These are phyloP conservation scores for Xylaria acuta DNA, from an alignment of 495 filamentous ascomycete genomes.

Conservation along the genomic window DNA sequence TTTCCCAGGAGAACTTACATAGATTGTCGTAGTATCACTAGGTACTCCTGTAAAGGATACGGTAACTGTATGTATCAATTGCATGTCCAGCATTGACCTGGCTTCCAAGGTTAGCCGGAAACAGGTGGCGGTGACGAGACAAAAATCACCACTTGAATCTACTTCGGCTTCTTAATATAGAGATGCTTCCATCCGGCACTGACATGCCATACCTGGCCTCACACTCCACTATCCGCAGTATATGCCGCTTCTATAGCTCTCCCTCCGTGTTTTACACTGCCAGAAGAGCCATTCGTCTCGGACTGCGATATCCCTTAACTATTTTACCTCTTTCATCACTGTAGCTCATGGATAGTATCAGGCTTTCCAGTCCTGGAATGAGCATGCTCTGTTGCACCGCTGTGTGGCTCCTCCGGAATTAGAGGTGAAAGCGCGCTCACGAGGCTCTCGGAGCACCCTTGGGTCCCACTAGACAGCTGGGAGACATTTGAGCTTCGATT, in stretches of 20 bases:
- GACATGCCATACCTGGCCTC: neutral
- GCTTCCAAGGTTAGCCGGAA: too few relatives aligned
- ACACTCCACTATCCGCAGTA: neutral
- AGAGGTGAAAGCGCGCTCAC: constrained; percentile 11
- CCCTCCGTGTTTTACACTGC: neutral
- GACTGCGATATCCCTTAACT: neutral
- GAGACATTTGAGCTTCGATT: constrained; percentile 15
- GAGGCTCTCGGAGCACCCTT: neutral
- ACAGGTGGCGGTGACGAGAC: neutral
- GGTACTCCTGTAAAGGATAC: neutral
- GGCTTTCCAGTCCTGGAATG: neutral
- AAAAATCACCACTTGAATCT: neutral
- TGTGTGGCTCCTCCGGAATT: neutral
- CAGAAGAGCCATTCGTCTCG: neutral
- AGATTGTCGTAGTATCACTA: neutral
- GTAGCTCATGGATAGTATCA: constrained; percentile 13
- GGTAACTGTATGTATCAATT: neutral
- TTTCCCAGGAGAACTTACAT: neutral
- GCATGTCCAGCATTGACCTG: neutral
- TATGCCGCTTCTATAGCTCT: neutral
- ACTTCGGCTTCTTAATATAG: neutral
- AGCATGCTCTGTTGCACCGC: neutral
- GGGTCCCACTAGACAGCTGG: constrained; percentile 8
- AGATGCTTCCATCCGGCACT: neutral
- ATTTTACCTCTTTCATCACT: neutral